Conservation (phyloP, 345 rosid genomes). For the Eutrema yunnanense region DNA sequence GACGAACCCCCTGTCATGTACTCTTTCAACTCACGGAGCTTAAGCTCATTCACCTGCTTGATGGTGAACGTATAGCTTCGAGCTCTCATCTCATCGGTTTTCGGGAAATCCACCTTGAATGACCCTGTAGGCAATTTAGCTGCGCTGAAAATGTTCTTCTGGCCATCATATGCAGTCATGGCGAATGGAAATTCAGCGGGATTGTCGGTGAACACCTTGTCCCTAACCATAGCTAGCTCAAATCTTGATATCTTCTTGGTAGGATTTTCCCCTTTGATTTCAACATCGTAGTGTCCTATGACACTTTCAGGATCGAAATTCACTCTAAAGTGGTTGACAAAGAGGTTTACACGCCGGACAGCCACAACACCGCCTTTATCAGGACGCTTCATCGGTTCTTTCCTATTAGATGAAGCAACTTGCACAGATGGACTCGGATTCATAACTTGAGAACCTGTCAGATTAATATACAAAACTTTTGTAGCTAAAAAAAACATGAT, state of each 20-base stretch:
- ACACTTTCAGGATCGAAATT: conserved; percentile 40
- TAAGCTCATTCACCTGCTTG: conserved; percentile 62
- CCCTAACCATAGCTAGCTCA: conserved; percentile 40
- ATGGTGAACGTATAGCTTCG: conserved; percentile 36
- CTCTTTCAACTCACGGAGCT: conserved; percentile 49
- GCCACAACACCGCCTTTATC: conserved; percentile 56
- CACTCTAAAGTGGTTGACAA: conserved; percentile 62
- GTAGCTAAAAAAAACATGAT: not conserved
- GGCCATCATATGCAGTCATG: conserved; percentile 79
- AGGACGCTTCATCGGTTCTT: conserved; percentile 48
- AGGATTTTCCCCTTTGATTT: conserved; percentile 38
- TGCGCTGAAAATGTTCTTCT: conserved; percentile 78
- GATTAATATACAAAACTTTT: not conserved
- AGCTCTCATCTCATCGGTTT: conserved; percentile 39
- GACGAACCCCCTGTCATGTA: conserved; percentile 38
- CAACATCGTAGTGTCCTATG: conserved; percentile 63
- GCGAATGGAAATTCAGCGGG: conserved; percentile 41
- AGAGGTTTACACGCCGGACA: conserved; percentile 36
- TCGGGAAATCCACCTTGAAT: conserved; percentile 36
- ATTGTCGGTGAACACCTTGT: conserved; percentile 46
- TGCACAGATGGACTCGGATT: conserved; percentile 10
- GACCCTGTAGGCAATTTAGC: conserved; percentile 45
- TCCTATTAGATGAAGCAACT: conserved; percentile 14
- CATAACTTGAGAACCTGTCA: conserved; percentile 12
- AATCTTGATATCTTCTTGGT: conserved; percentile 39